phyloP scores from a whole-genome alignment of 2,329 filamentous ascomycete species.

The Monilinia aucupariae region DNA sequence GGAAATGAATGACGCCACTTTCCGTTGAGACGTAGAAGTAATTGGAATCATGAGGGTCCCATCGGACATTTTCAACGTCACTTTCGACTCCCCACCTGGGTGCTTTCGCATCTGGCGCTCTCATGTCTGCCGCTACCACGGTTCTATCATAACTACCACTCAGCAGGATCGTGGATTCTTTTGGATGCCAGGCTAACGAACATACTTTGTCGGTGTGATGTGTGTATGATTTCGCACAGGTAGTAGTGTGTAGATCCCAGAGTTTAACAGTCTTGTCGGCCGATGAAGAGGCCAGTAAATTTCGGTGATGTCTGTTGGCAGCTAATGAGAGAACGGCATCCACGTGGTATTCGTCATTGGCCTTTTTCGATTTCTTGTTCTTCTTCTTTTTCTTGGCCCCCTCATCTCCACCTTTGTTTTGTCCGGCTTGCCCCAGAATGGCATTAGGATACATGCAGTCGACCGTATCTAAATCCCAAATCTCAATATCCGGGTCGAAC shows the following conservation, averaged over 20 bases:
- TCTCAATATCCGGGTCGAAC: slow-evolving; percentile 97
- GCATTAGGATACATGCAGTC: slow-evolving; percentile 98
- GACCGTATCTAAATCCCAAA: slow-evolving; percentile 94
- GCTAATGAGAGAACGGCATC: slow-evolving; percentile 88
- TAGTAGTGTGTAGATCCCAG: slow-evolving; percentile 90
- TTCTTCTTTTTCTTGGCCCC: slow-evolving; percentile 67
- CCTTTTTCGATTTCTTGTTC: slow-evolving; percentile 83
- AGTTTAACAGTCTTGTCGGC: slow-evolving; percentile 97
- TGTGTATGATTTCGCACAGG: slow-evolving; percentile 90
- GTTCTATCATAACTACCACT: slow-evolving; percentile 95
- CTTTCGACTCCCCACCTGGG: slow-evolving; percentile 91
- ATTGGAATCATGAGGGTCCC: slow-evolving; percentile 90
- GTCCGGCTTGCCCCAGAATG: slow-evolving; percentile 71
- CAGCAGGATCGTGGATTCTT: slow-evolving; percentile 79
- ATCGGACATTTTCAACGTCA: slow-evolving; percentile 86
- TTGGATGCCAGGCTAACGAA: slow-evolving; percentile 87
- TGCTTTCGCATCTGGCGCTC: slow-evolving; percentile 74
- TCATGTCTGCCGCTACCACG: slow-evolving; percentile 92
- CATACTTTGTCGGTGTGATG: slow-evolving; percentile 98
- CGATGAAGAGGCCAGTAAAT: slow-evolving; percentile 88
- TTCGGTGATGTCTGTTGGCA: slow-evolving; percentile 88
- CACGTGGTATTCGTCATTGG: slow-evolving; percentile 88
- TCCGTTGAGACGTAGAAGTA: slow-evolving; percentile 96
- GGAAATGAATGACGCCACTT: slow-evolving; percentile 84
- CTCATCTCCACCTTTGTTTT: slow-evolving; percentile 44